These are phyloP conservation scores for Gossypium thurberi DNA, from an alignment of 345 rosid species.

Conservation along the genomic window DNA sequence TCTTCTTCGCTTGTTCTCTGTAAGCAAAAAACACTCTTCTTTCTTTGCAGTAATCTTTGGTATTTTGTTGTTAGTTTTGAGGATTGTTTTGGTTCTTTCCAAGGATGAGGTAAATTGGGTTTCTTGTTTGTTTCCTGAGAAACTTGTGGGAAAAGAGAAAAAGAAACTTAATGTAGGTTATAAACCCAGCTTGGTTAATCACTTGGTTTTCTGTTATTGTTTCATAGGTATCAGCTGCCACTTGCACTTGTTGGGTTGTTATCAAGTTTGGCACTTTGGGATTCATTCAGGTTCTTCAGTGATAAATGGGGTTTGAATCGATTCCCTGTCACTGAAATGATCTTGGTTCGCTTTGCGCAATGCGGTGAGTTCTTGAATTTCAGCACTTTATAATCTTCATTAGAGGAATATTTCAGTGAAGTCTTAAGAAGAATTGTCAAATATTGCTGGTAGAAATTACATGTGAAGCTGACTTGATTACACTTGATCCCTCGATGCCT, in stretches of 20 bases:
- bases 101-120: not conserved
- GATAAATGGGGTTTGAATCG: slow-evolving; percentile 62
- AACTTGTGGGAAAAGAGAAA: not conserved
- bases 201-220: slow-evolving; percentile 2
- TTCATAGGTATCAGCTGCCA: slow-evolving; percentile 84
- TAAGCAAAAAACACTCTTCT: slow-evolving; percentile 22
- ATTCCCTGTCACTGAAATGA: slow-evolving; percentile 40
- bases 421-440: not conserved
- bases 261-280: slow-evolving; percentile 87
- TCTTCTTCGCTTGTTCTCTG: slow-evolving; percentile 86
- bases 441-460: not conserved
- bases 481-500: not conserved
- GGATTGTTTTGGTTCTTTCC: slow-evolving; percentile 2
- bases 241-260: slow-evolving; percentile 76
- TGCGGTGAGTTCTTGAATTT: slow-evolving; percentile 47
- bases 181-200: not conserved
- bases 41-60: not conserved
- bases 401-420: not conserved
- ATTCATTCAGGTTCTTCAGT: slow-evolving; percentile 60
- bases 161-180: not conserved
- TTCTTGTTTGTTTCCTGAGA: not conserved
- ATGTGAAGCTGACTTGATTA: not conserved
- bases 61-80: not conserved
- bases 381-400: not conserved
- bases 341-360: slow-evolving; percentile 57